These are phyloP conservation scores for Cercophora scortea DNA, from an alignment of 495 filamentous ascomycete species.

Conservation along the genomic window DNA sequence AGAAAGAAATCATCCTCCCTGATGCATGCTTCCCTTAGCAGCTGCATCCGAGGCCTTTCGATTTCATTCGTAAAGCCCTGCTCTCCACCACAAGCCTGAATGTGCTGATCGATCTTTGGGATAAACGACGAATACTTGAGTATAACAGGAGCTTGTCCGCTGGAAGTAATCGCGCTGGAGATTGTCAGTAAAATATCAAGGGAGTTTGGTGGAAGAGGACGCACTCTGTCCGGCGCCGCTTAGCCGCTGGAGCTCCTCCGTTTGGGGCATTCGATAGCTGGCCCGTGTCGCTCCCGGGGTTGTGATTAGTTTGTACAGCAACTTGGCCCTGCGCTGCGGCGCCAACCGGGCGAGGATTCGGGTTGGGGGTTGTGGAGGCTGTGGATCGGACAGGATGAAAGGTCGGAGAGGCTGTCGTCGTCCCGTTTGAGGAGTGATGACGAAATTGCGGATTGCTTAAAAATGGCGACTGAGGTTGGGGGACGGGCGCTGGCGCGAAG, in stretches of 20 bases:
- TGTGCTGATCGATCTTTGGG: constrained; percentile 11
- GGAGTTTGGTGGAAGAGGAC: background rate
- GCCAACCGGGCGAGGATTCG: background rate
- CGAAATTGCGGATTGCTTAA: too few relatives aligned
- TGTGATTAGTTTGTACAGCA: too few relatives aligned
- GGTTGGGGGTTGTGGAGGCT: background rate
- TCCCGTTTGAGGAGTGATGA: background rate
- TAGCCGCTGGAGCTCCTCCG: background rate
- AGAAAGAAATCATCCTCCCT: constrained; percentile 55
- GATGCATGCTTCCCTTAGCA: constrained; percentile 50
- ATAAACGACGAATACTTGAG: constrained; percentile 8
- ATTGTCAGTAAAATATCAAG: too few relatives aligned
- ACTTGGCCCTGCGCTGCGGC: background rate
- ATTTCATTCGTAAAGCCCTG: constrained; percentile 10
- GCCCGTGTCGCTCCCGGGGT: background rate
- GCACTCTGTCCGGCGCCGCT: constrained; percentile 17
- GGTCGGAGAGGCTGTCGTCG: background rate
- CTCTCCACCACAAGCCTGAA: constrained; percentile 12
- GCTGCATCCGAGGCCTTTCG: constrained; percentile 45
- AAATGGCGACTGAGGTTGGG: background rate
- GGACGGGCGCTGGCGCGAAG: background rate
- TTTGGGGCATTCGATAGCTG: background rate
- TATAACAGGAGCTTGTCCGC: background rate
- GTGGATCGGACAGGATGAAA: background rate
- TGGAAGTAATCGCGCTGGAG: background rate